Evolutionary conservation across 2,329 filamentous ascomycete genomes (phyloP).

Genomic region (Trematosphaeria pertusa): DNA sequence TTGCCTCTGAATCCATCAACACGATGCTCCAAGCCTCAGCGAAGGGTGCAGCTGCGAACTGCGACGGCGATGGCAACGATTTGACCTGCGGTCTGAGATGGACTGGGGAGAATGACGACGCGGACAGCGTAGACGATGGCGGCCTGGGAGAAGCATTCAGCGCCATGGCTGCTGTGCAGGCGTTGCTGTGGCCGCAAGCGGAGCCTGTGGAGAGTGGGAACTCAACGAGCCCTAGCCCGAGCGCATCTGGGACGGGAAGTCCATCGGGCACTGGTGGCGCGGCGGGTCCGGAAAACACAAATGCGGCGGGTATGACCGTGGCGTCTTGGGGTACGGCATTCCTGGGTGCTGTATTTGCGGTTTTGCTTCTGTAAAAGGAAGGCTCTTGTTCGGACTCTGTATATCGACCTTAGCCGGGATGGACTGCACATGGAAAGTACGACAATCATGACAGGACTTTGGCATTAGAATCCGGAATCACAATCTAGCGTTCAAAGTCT

Average conservation of each 20-base stretch:
- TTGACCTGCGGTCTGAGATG: constrained; percentile 23
- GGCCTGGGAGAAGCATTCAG: constrained; percentile 26
- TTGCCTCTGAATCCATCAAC: constrained; percentile 19
- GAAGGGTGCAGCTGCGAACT: constrained; percentile 25
- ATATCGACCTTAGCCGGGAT: too few species aligned
- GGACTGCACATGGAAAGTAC: too few species aligned
- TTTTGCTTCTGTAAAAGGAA: too few species aligned
- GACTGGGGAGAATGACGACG: constrained; percentile 9
- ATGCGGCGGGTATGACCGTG: not conserved
- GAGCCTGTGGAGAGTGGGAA: constrained; percentile 6
- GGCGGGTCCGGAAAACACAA: not conserved
- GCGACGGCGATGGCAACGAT: constrained; percentile 11
- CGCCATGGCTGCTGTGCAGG: constrained; percentile 33
- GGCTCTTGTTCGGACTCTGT: too few species aligned
- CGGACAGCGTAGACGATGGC: constrained; percentile 8
- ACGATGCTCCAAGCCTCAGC: constrained; percentile 28
- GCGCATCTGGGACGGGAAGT: not conserved
- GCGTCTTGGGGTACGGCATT: too few species aligned
- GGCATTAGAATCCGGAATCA: too few species aligned
- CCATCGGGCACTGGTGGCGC: not conserved
- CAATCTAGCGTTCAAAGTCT: too few species aligned
- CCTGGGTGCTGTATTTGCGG: too few species aligned
- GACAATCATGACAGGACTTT: too few species aligned
- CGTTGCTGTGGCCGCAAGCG: constrained; percentile 25
- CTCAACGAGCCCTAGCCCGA: not conserved